These are phyloP conservation scores for Somion occarium DNA, from an alignment of 1,284 basidiomycete species.

Conservation along the genomic window DNA sequence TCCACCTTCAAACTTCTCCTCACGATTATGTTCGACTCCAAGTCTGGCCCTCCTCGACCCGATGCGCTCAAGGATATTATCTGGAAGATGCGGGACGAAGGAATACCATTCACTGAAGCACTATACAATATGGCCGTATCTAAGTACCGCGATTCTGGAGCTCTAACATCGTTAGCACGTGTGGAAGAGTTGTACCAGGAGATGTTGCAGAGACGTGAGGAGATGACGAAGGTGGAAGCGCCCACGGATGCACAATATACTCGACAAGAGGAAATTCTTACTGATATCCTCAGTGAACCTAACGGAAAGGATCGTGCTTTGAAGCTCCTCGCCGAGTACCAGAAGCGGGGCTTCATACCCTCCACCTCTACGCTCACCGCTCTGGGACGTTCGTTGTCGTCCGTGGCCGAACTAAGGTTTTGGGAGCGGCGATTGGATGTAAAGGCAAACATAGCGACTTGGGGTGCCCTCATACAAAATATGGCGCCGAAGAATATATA, in stretches of 20 bases:
- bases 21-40: slow-evolving; percentile 10
- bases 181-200: slow-evolving; percentile 1
- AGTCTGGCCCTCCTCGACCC: background rate
- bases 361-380: slow-evolving; percentile 32
- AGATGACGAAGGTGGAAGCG: too few species aligned
- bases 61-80: slow-evolving; percentile 5
- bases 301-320: background rate
- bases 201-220: too few species aligned
- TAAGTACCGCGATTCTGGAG: background rate
- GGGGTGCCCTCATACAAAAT: slow-evolving; percentile 43
- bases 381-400: slow-evolving; percentile 31
- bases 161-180: background rate
- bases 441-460: slow-evolving; percentile 37
- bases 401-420: slow-evolving; percentile 36
- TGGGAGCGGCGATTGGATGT: slow-evolving; percentile 39
- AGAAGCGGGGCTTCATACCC: slow-evolving; percentile 29
- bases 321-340: slow-evolving; percentile 16
- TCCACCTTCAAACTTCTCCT: slow-evolving; percentile 15
- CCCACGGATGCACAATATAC: too few species aligned
- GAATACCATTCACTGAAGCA: slow-evolving; percentile 2
- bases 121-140: background rate
- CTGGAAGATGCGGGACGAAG: slow-evolving; percentile 12
- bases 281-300: background rate
- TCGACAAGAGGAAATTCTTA: too few species aligned
- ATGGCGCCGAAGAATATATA: slow-evolving; percentile 20